A percentile compares a stretch with the other conserved stretches of the same genome.
Conservation (phyloP, 2,329 filamentous ascomycete species). For the Nemania sp. region DNA sequence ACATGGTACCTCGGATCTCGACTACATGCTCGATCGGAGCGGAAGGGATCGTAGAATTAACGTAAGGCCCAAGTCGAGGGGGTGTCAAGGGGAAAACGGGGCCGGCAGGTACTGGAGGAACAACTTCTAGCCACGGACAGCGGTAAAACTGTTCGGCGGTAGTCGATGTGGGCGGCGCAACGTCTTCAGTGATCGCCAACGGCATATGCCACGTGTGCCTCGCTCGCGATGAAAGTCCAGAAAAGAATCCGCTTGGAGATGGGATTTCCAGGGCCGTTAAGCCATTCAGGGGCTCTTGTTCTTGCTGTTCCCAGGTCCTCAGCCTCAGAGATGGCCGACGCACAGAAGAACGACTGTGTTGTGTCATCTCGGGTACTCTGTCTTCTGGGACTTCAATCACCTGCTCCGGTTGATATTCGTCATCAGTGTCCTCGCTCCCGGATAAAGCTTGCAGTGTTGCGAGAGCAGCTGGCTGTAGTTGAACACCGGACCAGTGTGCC, state of each 20-base stretch:
- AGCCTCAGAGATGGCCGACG: slow-evolving; percentile 40
- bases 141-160: slow-evolving; percentile 93
- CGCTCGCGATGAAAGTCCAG: slow-evolving; percentile 73
- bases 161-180: slow-evolving; percentile 75
- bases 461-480: slow-evolving; percentile 78
- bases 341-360: slow-evolving; percentile 53
- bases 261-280: slow-evolving; percentile 85
- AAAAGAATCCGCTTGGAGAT: slow-evolving; percentile 90
- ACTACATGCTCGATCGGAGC: slow-evolving; percentile 69
- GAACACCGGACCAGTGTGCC: slow-evolving; percentile 71
- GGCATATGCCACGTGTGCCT: slow-evolving; percentile 81
- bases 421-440: slow-evolving; percentile 56
- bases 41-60: slow-evolving; percentile 43
- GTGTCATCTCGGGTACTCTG: slow-evolving; percentile 55
- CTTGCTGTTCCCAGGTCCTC: slow-evolving; percentile 56
- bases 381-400: slow-evolving; percentile 55
- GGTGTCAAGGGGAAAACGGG: slow-evolving; percentile 41
- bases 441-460: slow-evolving; percentile 78
- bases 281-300: slow-evolving; percentile 65
- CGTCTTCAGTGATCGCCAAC: slow-evolving; percentile 54
- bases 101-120: slow-evolving; percentile 41
- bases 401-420: slow-evolving; percentile 63
- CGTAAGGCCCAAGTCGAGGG: slow-evolving; percentile 44
- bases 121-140: slow-evolving; percentile 68
- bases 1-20: slow-evolving; percentile 33